These are phyloP conservation scores for Stephania cephalantha DNA, from an alignment of 164 flowering plant species.

Conservation along the genomic window DNA sequence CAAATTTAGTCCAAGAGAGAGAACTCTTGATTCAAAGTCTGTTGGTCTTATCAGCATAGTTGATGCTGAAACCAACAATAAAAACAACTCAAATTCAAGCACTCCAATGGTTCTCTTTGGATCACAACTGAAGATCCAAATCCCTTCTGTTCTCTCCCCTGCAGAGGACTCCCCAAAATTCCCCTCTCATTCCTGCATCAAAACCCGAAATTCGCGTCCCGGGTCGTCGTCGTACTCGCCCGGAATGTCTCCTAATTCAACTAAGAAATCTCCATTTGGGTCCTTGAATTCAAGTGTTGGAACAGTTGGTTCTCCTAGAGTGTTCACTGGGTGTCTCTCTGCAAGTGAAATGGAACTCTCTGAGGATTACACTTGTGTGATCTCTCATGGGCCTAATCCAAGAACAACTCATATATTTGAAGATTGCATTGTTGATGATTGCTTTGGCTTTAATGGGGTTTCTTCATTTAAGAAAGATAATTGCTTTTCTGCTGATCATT, in stretches of 20 bases:
- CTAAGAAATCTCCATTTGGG: constrained; percentile 27
- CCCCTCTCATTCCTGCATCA: constrained; percentile 45
- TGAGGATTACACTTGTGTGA: constrained; percentile 82
- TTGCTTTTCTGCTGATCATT: constrained; percentile 9
- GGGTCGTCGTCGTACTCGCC: constrained; percentile 18
- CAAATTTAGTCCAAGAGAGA: constrained; percentile 18
- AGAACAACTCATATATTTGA: constrained; percentile 73
- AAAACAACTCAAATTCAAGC: constrained; percentile 30
- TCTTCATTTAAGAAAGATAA: constrained; percentile 25
- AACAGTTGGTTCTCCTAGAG: constrained; percentile 26
- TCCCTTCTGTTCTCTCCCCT: constrained; percentile 43
- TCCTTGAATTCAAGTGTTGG: constrained; percentile 29
- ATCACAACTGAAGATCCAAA: constrained; percentile 66
- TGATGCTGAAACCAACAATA: constrained; percentile 46
- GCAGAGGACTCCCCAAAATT: constrained; percentile 37
- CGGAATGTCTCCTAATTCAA: too few relatives aligned
- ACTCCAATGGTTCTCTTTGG: constrained; percentile 57
- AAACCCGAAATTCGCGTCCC: constrained; percentile 37
- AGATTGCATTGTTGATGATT: constrained; percentile 54
- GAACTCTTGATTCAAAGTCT: constrained; percentile 32
- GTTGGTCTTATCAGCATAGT: constrained; percentile 57
- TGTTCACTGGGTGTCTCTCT: constrained; percentile 39
- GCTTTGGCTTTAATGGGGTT: constrained; percentile 30
- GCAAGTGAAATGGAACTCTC: constrained; percentile 65
- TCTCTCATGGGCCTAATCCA: constrained; percentile 65